Percentiles rank a stretch among this genome's conserved stretches.
phyloP scores from a whole-genome alignment of 305 asterid genomes.

The Fraxinus velutina region DNA sequence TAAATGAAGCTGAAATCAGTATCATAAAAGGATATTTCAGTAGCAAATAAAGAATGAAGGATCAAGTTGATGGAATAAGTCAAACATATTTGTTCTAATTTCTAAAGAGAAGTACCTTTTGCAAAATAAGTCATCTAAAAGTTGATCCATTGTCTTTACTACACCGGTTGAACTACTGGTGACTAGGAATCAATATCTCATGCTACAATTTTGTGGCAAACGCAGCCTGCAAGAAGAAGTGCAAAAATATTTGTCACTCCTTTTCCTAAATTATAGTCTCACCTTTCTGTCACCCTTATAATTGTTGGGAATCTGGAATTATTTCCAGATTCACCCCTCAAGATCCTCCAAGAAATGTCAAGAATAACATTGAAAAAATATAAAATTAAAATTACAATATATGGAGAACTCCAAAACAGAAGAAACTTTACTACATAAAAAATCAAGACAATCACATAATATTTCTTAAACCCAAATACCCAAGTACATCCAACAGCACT shows the following conservation, averaged over 20 bases:
- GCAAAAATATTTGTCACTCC: neutral
- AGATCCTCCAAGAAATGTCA: neutral
- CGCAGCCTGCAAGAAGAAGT: neutral
- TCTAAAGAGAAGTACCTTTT: conserved; percentile 26
- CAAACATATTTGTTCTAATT: neutral
- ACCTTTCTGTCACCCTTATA: neutral
- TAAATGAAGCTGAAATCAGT: neutral
- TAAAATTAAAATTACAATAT: neutral
- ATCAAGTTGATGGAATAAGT: neutral
- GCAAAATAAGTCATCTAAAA: conserved; percentile 27
- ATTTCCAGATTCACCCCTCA: neutral
- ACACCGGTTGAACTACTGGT: neutral
- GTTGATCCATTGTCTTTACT: conserved; percentile 20
- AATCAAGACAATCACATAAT: neutral
- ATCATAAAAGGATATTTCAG: neutral
- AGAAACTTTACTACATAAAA: neutral
- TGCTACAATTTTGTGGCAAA: neutral
- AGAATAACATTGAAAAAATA: neutral
- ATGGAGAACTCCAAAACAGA: neutral
- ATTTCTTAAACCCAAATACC: neutral
- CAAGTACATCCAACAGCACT: neutral
- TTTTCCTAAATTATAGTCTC: neutral
- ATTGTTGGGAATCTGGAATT: neutral
- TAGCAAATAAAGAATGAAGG: conserved; percentile 1
- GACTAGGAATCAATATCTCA: neutral